Evolutionary conservation across 2,329 filamentous ascomycete genomes (phyloP).

Genomic region (Talaromyces sp.): DNA sequence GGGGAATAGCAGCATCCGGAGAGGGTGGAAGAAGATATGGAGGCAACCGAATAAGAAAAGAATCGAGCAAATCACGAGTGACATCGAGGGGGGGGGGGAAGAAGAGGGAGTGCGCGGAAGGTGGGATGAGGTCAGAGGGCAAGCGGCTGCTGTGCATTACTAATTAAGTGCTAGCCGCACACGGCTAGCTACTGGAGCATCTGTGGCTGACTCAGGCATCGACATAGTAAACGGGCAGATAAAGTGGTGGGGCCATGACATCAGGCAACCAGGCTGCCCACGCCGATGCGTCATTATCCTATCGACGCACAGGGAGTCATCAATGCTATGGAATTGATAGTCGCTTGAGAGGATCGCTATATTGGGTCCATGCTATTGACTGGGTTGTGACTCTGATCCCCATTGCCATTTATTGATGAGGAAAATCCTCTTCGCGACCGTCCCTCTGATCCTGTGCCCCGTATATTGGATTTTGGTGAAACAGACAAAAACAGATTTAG

Average conservation of each 20-base stretch:
- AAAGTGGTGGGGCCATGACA: slow-evolving; percentile 4
- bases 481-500: not conserved
- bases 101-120: not conserved
- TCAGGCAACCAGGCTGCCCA: not conserved
- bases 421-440: not conserved
- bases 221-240: not conserved
- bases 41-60: not conserved
- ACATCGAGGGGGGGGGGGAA: not conserved
- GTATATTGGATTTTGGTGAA: not conserved
- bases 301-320: not conserved
- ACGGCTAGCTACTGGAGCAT: not conserved
- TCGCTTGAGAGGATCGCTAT: not conserved
- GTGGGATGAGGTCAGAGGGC: slow-evolving; percentile 5
- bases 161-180: not conserved
- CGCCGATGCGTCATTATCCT: not conserved
- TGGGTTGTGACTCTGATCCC: not conserved
- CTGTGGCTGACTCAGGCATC: slow-evolving; percentile 7
- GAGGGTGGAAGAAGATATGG: not conserved
- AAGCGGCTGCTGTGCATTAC: not conserved
- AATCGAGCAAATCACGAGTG: not conserved
- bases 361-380: not conserved
- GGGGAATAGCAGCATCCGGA: not conserved
- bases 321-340: too few species aligned
- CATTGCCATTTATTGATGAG: not conserved
- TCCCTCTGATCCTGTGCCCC: not conserved